Conservation (phyloP, 306 rosid genomes). For the Oxytropis ochrocephala region DNA sequence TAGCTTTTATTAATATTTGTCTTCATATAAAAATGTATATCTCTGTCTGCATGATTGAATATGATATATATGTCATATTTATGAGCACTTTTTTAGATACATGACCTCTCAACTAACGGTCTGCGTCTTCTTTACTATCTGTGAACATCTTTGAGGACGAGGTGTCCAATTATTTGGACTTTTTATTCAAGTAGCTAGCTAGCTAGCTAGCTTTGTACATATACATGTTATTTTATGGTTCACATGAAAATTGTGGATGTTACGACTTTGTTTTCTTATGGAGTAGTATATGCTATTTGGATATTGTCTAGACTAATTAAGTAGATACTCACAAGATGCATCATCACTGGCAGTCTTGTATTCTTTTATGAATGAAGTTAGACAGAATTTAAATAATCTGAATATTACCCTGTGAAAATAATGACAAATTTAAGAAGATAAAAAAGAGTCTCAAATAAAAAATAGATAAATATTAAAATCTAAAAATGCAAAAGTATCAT, state of each 20-base stretch:
- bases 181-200: slow-evolving; percentile 1
- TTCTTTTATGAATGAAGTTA: too few species aligned
- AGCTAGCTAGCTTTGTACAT: background rate
- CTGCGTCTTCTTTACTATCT: slow-evolving; percentile 34
- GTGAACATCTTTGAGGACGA: slow-evolving; percentile 35
- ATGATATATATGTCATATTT: slow-evolving; percentile 30
- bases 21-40: background rate
- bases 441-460: too few species aligned
- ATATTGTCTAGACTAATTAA: background rate
- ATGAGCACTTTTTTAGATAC: slow-evolving; percentile 42
- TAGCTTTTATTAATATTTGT: slow-evolving; percentile 16
- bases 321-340: too few species aligned
- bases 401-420: too few species aligned
- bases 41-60: slow-evolving; percentile 10
- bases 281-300: background rate
- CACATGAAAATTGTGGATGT: slow-evolving; percentile 47
- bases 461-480: too few species aligned
- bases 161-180: slow-evolving; percentile 44
- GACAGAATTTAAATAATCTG: too few species aligned
- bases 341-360: too few species aligned
- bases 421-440: too few species aligned
- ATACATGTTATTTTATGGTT: slow-evolving; percentile 12
- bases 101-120: slow-evolving; percentile 55
- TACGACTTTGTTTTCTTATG: slow-evolving; percentile 19
- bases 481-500: too few species aligned